Percentiles rank a stretch among this genome's conserved stretches.
Evolutionary conservation across 441 rosid genomes (phyloP).

Genomic region (Rhodomyrtus psidioides): DNA sequence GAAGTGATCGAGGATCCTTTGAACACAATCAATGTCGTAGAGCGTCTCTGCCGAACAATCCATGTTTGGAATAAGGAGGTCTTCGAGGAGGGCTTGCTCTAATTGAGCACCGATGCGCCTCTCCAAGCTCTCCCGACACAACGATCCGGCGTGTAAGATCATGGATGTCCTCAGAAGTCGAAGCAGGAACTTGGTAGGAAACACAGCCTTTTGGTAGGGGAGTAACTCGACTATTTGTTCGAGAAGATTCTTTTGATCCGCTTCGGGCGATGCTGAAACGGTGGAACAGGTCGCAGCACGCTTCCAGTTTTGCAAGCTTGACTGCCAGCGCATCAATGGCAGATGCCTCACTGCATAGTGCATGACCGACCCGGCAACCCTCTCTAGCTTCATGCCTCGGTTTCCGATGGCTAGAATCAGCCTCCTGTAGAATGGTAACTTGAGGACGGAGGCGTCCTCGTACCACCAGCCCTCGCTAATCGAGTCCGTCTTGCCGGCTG

Average conservation of each 20-base stretch:
- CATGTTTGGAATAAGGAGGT: constrained; percentile 74
- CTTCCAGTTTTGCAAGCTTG: constrained; percentile 28
- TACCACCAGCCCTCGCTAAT: constrained; percentile 84
- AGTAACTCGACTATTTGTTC: constrained; percentile 70
- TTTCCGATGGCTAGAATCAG: constrained; percentile 47
- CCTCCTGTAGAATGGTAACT: constrained; percentile 48
- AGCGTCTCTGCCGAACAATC: constrained; percentile 74
- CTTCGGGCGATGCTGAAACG: constrained; percentile 19
- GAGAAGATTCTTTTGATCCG: constrained; percentile 54
- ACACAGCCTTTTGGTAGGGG: constrained; percentile 41
- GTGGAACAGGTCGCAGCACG: constrained; percentile 19
- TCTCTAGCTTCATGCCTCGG: constrained; percentile 50
- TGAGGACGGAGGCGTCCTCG: constrained; percentile 60
- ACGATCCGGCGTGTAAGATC: constrained; percentile 40
- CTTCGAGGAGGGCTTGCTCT: constrained; percentile 73
- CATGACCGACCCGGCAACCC: constrained; percentile 53
- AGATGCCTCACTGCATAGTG: constrained; percentile 66
- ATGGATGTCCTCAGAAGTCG: constrained; percentile 77
- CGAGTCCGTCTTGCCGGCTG: constrained; percentile 24
- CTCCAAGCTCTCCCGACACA: constrained; percentile 65
- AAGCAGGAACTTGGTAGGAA: constrained; percentile 73
- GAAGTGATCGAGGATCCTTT: constrained; percentile 83
- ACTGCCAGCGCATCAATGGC: constrained; percentile 55
- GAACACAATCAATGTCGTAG: constrained; percentile 77
- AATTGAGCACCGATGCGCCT: constrained; percentile 60